Percentiles rank a stretch among this genome's conserved stretches.
phyloP scores from a whole-genome alignment of 139 green algal species.

The Coelastrella sp. region DNA sequence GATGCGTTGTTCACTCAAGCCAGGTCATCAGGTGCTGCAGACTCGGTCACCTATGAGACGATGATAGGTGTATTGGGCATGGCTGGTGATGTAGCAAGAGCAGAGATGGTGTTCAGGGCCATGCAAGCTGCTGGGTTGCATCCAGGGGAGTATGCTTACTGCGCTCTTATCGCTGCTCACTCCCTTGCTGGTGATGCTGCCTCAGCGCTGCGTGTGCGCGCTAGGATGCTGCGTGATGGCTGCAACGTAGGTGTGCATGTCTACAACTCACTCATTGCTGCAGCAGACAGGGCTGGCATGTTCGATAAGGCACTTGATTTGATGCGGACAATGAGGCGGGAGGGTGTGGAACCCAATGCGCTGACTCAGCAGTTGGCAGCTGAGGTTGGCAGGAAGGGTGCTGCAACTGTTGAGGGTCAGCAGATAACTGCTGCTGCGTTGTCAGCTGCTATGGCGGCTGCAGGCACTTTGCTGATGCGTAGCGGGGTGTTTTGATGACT shows the following conservation, averaged over 20 bases:
- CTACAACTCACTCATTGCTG: constrained; percentile 90
- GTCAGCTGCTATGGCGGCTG: constrained; percentile 83
- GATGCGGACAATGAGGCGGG: constrained; percentile 60
- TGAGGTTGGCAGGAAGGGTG: constrained; percentile 72
- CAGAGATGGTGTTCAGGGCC: constrained; percentile 62
- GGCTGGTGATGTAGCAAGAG: constrained; percentile 61
- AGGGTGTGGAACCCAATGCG: constrained; percentile 66
- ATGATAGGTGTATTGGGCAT: constrained; percentile 85
- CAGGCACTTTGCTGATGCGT: constrained; percentile 82
- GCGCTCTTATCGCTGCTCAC: constrained; percentile 81
- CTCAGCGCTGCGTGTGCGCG: constrained; percentile 63
- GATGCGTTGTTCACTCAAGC: constrained; percentile 73
- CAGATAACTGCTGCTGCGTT: constrained; percentile 80
- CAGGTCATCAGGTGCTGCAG: constrained; percentile 50
- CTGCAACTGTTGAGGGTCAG: constrained; percentile 75
- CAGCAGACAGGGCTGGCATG: constrained; percentile 77
- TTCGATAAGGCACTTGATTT: constrained; percentile 71
- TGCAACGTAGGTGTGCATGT: constrained; percentile 69
- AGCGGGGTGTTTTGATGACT: constrained; percentile 65
- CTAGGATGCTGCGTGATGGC: constrained; percentile 21
- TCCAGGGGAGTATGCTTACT: constrained; percentile 85
- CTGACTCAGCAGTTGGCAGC: constrained; percentile 72
- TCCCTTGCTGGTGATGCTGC: constrained; percentile 72
- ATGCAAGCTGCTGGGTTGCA: constrained; percentile 24
- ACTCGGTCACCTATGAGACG: constrained; percentile 81